Conservation (phyloP, 371 early-diverging fungal genomes). For the Saksenaea oblongispora region DNA sequence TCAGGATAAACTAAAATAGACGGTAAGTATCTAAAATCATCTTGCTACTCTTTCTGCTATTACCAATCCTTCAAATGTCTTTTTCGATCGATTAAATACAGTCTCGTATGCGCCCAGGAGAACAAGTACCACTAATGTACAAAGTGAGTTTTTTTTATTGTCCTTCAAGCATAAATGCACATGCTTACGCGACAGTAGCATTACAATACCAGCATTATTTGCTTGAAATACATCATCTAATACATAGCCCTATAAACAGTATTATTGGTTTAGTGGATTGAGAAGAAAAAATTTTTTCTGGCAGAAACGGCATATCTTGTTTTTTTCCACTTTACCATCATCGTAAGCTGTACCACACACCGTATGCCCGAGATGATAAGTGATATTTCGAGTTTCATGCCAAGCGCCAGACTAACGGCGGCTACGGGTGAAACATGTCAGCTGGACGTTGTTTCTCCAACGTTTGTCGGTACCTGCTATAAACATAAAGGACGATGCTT, state of each 20-base stretch:
- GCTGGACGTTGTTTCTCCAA: neutral
- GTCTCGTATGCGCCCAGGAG: slow-evolving; percentile 44
- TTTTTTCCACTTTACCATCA: slow-evolving; percentile 32
- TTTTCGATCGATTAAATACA: slow-evolving; percentile 42
- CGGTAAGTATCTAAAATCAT: neutral
- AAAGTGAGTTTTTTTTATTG: neutral
- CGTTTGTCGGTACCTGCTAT: slow-evolving; percentile 39
- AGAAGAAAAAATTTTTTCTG: neutral
- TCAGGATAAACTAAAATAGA: slow-evolving; percentile 43
- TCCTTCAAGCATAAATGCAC: neutral
- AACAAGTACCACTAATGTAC: slow-evolving; percentile 32
- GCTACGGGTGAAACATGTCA: slow-evolving; percentile 20
- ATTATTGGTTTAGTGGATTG: neutral
- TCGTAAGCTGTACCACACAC: slow-evolving; percentile 46
- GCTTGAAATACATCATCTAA: slow-evolving; percentile 42
- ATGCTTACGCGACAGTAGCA: slow-evolving; percentile 37
- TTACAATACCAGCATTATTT: slow-evolving; percentile 34
- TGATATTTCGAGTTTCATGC: slow-evolving; percentile 40
- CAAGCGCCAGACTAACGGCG: slow-evolving; percentile 31
- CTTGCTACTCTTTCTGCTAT: neutral
- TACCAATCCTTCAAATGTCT: slow-evolving; percentile 47
- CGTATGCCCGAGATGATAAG: slow-evolving; percentile 40
- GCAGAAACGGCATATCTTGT: neutral
- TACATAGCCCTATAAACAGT: slow-evolving; percentile 33
- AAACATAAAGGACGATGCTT: slow-evolving; percentile 37